phyloP scores from a whole-genome alignment of 2,329 filamentous ascomycete genomes.

The Emmonsia crescens region DNA sequence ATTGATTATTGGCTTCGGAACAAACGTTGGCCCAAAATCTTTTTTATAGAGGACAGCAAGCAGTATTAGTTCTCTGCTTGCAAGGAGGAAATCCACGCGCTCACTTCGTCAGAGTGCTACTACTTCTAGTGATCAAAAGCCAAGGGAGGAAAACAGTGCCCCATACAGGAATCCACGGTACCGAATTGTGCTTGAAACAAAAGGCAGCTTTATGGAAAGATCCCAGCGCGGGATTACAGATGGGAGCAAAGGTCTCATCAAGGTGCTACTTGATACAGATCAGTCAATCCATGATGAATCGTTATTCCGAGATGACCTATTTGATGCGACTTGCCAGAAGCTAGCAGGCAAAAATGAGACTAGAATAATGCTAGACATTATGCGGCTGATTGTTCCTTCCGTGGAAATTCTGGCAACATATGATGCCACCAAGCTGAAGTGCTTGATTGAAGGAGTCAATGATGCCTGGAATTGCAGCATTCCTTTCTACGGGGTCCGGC shows the following conservation, averaged over 20 bases:
- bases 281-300: conserved; percentile 24
- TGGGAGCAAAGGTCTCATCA: conserved; percentile 21
- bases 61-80: neutral
- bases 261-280: conserved; percentile 21
- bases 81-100: neutral
- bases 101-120: conserved; percentile 5
- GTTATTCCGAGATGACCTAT: conserved; percentile 16
- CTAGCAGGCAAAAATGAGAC: no score
- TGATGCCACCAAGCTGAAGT: no score
- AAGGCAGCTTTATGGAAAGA: conserved; percentile 33
- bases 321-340: no score
- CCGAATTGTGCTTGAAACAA: conserved; percentile 27
- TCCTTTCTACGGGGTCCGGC: no score
- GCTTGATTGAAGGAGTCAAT: no score
- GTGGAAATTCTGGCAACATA: no score
- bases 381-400: no score
- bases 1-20: neutral
- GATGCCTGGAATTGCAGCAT: no score
- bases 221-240: conserved; percentile 22
- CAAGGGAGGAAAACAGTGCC: conserved; percentile 30
- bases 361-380: no score
- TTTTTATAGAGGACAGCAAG: neutral
- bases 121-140: conserved; percentile 32
- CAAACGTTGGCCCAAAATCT: neutral
- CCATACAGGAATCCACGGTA: conserved; percentile 30